A percentile compares a stretch with the other conserved stretches of the same genome.
Conservation (phyloP, 371 early-diverging fungal species). For the Mucor irregularis region DNA sequence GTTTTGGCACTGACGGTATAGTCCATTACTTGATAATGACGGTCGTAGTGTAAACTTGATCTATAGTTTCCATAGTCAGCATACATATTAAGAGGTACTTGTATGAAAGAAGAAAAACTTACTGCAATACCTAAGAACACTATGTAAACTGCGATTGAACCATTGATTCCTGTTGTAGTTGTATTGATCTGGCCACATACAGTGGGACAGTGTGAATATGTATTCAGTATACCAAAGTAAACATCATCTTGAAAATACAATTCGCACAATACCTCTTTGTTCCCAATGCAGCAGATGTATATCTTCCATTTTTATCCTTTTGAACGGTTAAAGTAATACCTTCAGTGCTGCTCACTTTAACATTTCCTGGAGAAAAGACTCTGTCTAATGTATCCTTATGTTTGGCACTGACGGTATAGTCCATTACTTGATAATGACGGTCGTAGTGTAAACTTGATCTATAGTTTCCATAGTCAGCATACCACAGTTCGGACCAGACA, state of each 20-base stretch:
- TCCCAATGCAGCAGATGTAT: conserved; percentile 38
- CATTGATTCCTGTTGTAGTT: conserved; percentile 24
- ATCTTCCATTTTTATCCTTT: conserved; percentile 7
- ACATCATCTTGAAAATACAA: no score
- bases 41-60: conserved; percentile 26
- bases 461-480: conserved; percentile 32
- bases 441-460: conserved; percentile 27
- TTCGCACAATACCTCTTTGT: conserved; percentile 42
- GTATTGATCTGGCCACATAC: conserved; percentile 14
- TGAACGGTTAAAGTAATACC: conserved; percentile 25
- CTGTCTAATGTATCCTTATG: conserved; percentile 28
- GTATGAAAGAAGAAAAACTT: no score
- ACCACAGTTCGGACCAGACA: conserved; percentile 42
- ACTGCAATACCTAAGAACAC: conserved; percentile 31
- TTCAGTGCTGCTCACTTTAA: conserved; percentile 20
- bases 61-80: conserved; percentile 32
- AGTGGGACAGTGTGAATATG: neutral
- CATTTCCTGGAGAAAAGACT: conserved; percentile 35
- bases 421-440: conserved; percentile 35
- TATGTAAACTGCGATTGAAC: conserved; percentile 36
- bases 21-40: conserved; percentile 36
- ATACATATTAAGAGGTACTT: no score
- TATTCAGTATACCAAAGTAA: no score
- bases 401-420: conserved; percentile 36
- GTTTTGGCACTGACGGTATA: conserved; percentile 36